Conservation (phyloP, 352 stramenopile species). For the Peronosclerospora sorghi region DNA sequence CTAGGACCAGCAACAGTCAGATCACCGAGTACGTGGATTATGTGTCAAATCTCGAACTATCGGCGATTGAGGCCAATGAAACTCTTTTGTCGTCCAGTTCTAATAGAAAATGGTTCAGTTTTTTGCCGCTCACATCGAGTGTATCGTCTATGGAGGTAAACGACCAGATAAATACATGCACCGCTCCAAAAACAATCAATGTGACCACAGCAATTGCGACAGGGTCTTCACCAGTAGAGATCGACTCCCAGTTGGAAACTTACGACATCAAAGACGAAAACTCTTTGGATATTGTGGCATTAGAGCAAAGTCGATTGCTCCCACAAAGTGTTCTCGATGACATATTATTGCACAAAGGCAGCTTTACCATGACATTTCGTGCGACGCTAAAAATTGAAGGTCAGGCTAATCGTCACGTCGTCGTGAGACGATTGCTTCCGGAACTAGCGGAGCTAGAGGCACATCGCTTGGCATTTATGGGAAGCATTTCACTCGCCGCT, state of each 20-base stretch:
- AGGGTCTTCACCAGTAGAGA: constrained; percentile 3
- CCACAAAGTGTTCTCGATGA: constrained; percentile 15
- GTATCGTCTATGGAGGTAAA: constrained; percentile 23
- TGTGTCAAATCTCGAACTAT: constrained; percentile 18
- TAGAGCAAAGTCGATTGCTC: constrained; percentile 20
- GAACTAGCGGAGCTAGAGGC: constrained; percentile 14
- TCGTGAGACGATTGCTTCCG: constrained; percentile 14
- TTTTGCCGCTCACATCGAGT: constrained; percentile 21
- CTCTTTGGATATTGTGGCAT: constrained; percentile 1
- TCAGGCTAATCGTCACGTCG: constrained; percentile 13
- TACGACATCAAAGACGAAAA: constrained; percentile 15
- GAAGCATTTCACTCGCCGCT: constrained; percentile 19
- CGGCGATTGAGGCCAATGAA: constrained; percentile 18
- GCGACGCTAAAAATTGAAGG: constrained; percentile 19
- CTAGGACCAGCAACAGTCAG: constrained; percentile 11
- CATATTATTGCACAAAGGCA: constrained; percentile 20
- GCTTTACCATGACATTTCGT: constrained; percentile 19
- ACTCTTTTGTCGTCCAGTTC: constrained; percentile 7
- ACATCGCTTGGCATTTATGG: constrained; percentile 26
- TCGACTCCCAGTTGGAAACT: constrained; percentile 5
- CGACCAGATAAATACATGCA: constrained; percentile 8
- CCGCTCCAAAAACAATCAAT: constrained; percentile 6
- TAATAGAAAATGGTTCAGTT: constrained; percentile 14
- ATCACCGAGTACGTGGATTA: constrained; percentile 26
- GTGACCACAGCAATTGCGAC: constrained; percentile 7